Evolutionary conservation across 495 filamentous ascomycete genomes (phyloP).

Genomic region (Hypomontagnella monticulosa): DNA sequence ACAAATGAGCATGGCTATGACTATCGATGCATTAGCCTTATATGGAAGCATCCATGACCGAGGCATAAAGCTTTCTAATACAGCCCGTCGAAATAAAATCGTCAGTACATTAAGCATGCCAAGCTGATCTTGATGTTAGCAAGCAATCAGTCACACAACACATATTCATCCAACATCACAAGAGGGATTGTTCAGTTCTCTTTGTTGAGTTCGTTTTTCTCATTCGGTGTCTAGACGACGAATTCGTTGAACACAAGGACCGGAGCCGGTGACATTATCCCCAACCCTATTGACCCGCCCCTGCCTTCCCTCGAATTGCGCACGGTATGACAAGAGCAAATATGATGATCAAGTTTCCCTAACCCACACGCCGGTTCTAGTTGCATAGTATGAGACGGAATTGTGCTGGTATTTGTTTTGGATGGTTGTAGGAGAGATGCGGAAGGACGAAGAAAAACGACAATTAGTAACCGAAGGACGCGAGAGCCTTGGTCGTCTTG

Average conservation of each 20-base stretch:
- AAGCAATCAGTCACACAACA: not conserved
- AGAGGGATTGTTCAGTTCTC: not conserved
- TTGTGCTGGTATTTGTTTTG: slow-evolving; percentile 46
- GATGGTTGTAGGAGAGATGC: slow-evolving; percentile 40
- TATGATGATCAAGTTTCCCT: slow-evolving; percentile 49
- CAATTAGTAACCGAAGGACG: slow-evolving; percentile 65
- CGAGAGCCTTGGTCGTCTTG: slow-evolving; percentile 65
- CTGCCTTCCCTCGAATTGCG: slow-evolving; percentile 46
- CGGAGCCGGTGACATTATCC: slow-evolving; percentile 44
- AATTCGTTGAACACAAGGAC: slow-evolving; percentile 47
- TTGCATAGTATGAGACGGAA: slow-evolving; percentile 45
- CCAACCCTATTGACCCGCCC: slow-evolving; percentile 43
- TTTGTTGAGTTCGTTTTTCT: slow-evolving; percentile 44
- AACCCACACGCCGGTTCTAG: slow-evolving; percentile 49
- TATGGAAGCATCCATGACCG: too few relatives aligned
- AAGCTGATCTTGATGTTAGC: not conserved
- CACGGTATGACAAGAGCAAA: slow-evolving; percentile 46
- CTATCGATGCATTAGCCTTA: too few relatives aligned
- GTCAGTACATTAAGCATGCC: too few relatives aligned
- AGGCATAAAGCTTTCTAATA: too few relatives aligned
- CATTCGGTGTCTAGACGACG: slow-evolving; percentile 48
- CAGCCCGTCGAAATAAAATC: too few relatives aligned
- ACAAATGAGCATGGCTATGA: too few relatives aligned
- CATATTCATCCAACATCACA: slow-evolving; percentile 16
- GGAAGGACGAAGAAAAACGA: slow-evolving; percentile 35